Evolutionary conservation across 768 basidiomycete species (phyloP).

Genomic region (Pholiota conissans): DNA sequence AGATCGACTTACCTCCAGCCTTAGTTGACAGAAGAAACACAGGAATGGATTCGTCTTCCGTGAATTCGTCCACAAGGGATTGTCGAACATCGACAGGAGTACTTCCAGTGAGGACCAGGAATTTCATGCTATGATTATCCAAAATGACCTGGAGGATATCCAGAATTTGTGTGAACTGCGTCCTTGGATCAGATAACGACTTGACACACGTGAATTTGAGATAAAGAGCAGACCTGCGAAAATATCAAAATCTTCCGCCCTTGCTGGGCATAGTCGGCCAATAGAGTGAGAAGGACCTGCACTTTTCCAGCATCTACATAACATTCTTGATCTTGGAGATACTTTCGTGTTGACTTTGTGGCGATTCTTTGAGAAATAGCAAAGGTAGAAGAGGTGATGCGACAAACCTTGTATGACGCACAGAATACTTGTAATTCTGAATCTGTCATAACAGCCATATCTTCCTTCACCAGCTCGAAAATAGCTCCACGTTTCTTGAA

Average conservation of each 20-base stretch:
- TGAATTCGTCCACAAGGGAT: slow-evolving; percentile 93
- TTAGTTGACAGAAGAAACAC: slow-evolving; percentile 92
- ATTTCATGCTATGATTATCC: slow-evolving; percentile 69
- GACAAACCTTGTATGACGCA: slow-evolving; percentile 77
- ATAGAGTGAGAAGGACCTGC: slow-evolving; percentile 64
- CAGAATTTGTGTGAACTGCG: slow-evolving; percentile 91
- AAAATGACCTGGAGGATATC: slow-evolving; percentile 89
- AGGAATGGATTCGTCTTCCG: slow-evolving; percentile 79
- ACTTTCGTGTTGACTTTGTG: slow-evolving; percentile 69
- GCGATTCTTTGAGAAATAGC: neutral
- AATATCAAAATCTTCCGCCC: slow-evolving; percentile 89
- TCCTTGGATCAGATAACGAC: neutral
- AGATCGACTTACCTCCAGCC: slow-evolving; percentile 59
- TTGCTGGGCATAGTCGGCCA: slow-evolving; percentile 64
- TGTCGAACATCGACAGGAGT: slow-evolving; percentile 95
- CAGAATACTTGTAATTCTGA: slow-evolving; percentile 90
- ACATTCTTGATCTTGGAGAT: slow-evolving; percentile 68
- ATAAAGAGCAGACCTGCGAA: slow-evolving; percentile 67
- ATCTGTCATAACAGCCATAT: slow-evolving; percentile 98
- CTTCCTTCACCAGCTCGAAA: slow-evolving; percentile 89
- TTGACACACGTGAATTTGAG: neutral
- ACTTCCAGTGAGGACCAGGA: slow-evolving; percentile 84
- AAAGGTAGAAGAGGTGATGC: neutral
- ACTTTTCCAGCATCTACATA: slow-evolving; percentile 92
- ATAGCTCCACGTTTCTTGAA: slow-evolving; percentile 82